These are phyloP conservation scores for Tremella fuciformis DNA, from an alignment of 768 basidiomycete species.

Conservation along the genomic window DNA sequence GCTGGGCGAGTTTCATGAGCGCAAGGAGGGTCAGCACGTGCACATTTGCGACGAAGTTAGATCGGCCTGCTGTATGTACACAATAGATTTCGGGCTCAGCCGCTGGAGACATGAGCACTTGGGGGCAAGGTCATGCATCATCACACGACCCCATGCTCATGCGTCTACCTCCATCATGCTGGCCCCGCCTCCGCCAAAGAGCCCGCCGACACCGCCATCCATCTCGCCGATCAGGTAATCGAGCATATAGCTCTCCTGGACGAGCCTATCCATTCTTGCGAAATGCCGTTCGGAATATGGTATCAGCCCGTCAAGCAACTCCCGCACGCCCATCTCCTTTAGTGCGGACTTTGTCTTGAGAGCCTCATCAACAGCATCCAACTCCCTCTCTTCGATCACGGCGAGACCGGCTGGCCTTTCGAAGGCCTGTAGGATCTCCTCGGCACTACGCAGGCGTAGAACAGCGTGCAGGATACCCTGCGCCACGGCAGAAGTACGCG, in stretches of 20 bases:
- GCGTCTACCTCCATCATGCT: constrained; percentile 39
- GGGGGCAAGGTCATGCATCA: no score
- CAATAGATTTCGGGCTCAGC: no score
- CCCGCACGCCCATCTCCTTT: constrained; percentile 10
- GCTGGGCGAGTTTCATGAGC: background rate
- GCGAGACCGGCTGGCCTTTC: constrained; percentile 18
- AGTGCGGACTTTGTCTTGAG: background rate
- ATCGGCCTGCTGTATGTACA: no score
- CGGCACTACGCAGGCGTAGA: constrained; percentile 70
- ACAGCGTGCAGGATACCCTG: constrained; percentile 79
- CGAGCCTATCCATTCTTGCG: constrained; percentile 72
- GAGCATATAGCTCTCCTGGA: constrained; percentile 93
- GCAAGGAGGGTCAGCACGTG: no score
- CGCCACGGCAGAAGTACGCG: constrained; percentile 78
- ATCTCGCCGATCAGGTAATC: constrained; percentile 62
- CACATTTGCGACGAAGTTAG: no score
- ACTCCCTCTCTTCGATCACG: background rate
- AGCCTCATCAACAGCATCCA: constrained; percentile 13
- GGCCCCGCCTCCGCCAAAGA: constrained; percentile 14
- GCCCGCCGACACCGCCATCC: constrained; percentile 42
- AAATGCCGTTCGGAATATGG: constrained; percentile 96
- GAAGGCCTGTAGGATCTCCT: constrained; percentile 71
- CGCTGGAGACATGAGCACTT: no score
- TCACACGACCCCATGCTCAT: background rate
- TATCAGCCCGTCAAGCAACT: constrained; percentile 77